A percentile compares a stretch with the other conserved stretches of the same genome.
Evolutionary conservation across 2,329 filamentous ascomycete species (phyloP).

Genomic region (Fusarium ramigenum): DNA sequence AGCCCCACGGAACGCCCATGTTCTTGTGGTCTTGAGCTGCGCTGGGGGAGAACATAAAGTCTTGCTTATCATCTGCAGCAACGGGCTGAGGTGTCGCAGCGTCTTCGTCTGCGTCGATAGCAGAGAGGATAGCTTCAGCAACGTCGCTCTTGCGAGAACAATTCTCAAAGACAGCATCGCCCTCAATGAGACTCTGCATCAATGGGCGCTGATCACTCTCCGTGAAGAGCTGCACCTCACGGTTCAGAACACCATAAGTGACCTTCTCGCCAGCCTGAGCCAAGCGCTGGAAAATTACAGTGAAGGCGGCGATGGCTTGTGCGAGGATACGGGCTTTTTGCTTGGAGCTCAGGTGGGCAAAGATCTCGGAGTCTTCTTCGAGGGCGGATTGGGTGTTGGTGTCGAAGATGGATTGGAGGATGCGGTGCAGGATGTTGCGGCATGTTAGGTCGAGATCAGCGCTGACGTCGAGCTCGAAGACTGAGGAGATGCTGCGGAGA

Average conservation of each 20-base stretch:
- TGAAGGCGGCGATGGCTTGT: conserved; percentile 40
- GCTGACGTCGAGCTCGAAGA: conserved; percentile 39
- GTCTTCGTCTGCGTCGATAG: conserved; percentile 41
- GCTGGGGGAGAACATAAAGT: conserved; percentile 36
- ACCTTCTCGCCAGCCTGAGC: conserved; percentile 37
- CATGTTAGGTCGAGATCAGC: conserved; percentile 38
- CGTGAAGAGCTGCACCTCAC: conserved; percentile 41
- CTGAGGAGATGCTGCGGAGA: conserved; percentile 32
- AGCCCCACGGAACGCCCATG: conserved; percentile 40
- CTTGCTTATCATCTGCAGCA: conserved; percentile 37
- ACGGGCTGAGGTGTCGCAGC: conserved; percentile 37
- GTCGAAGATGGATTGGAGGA: conserved; percentile 43
- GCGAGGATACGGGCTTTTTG: conserved; percentile 40
- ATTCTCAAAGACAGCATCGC: conserved; percentile 38
- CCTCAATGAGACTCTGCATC: conserved; percentile 40
- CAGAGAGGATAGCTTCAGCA: conserved; percentile 37
- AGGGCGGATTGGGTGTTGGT: conserved; percentile 39
- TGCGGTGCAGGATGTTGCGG: conserved; percentile 39
- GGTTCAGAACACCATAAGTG: conserved; percentile 39
- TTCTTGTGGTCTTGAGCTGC: conserved; percentile 40
- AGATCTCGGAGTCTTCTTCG: conserved; percentile 42
- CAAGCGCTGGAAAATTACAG: conserved; percentile 39
- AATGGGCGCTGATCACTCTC: conserved; percentile 42
- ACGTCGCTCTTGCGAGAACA: conserved; percentile 33
- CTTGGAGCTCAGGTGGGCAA: conserved; percentile 35